A percentile compares a stretch with the other conserved stretches of the same genome.
Evolutionary conservation across 2,329 filamentous ascomycete genomes (phyloP).

Genomic region (Penicillium sp.): DNA sequence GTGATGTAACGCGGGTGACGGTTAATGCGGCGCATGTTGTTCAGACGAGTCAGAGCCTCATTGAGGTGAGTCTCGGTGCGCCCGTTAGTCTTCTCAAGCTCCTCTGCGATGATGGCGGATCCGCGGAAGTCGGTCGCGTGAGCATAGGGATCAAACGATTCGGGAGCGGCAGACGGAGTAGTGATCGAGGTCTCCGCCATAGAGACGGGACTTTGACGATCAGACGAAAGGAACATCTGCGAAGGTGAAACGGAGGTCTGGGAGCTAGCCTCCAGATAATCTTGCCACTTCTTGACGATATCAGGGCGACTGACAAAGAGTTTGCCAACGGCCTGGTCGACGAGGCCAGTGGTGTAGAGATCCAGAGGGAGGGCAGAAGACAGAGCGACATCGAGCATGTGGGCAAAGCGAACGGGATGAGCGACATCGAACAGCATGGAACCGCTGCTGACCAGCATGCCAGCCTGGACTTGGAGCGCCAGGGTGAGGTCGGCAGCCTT

Average conservation of each 20-base stretch:
- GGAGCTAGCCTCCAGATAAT: constrained; percentile 49
- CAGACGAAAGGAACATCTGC: constrained; percentile 34
- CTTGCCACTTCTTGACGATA: constrained; percentile 57
- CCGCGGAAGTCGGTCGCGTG: constrained; percentile 90
- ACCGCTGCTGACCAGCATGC: constrained; percentile 43
- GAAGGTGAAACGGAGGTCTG: constrained; percentile 37
- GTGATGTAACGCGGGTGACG: constrained; percentile 94
- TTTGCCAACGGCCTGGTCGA: constrained; percentile 59
- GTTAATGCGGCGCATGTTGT: constrained; percentile 88
- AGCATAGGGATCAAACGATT: constrained; percentile 87
- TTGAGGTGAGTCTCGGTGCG: constrained; percentile 71
- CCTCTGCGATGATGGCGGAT: constrained; percentile 84
- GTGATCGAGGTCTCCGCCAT: constrained; percentile 49
- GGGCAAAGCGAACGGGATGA: constrained; percentile 60
- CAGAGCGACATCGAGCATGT: constrained; percentile 60
- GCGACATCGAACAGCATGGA: constrained; percentile 54
- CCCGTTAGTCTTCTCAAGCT: constrained; percentile 77
- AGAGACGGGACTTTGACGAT: constrained; percentile 42
- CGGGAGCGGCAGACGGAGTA: constrained; percentile 66
- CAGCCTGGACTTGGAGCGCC: constrained; percentile 60
- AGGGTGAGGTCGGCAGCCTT: constrained; percentile 54
- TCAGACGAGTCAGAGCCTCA: constrained; percentile 79
- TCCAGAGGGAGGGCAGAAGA: constrained; percentile 55
- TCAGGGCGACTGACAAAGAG: constrained; percentile 50
- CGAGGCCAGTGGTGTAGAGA: constrained; percentile 54